Conservation (phyloP, 495 filamentous ascomycete species). For the Polyplosphaeria fusca region DNA sequence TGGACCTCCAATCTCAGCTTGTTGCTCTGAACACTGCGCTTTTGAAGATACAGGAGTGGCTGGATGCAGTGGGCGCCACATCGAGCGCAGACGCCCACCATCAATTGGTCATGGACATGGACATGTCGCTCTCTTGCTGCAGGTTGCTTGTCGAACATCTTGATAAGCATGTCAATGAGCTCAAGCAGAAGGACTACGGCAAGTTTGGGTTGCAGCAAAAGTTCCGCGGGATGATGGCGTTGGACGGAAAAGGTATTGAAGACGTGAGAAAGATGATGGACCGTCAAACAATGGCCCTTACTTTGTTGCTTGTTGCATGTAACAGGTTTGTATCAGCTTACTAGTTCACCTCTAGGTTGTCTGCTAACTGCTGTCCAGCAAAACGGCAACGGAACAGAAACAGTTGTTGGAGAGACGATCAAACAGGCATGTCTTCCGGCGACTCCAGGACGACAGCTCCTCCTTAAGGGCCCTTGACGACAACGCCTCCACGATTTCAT, state of each 20-base stretch:
- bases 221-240: constrained; percentile 25
- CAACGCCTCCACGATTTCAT: not conserved
- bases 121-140: constrained; percentile 27
- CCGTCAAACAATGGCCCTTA: constrained; percentile 28
- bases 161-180: constrained; percentile 15
- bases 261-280: constrained; percentile 33
- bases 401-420: not conserved
- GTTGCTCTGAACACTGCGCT: constrained; percentile 31
- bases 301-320: constrained; percentile 32
- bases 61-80: too few species aligned
- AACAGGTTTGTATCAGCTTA: constrained; percentile 25
- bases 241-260: constrained; percentile 23
- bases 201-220: not conserved
- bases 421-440: not conserved
- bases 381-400: not conserved
- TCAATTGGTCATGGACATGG: constrained; percentile 35
- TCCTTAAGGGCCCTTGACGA: not conserved
- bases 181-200: not conserved
- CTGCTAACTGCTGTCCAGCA: too few species aligned
- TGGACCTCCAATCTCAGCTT: constrained; percentile 31
- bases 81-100: constrained; percentile 25
- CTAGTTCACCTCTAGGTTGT: too few species aligned
- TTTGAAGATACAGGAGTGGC: constrained; percentile 33
- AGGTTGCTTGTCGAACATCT: constrained; percentile 23
- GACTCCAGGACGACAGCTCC: not conserved